Percentiles rank a stretch among this genome's conserved stretches.
These are phyloP conservation scores for Xylaria castorea DNA, from an alignment of 495 filamentous ascomycete species.

Conservation along the genomic window DNA sequence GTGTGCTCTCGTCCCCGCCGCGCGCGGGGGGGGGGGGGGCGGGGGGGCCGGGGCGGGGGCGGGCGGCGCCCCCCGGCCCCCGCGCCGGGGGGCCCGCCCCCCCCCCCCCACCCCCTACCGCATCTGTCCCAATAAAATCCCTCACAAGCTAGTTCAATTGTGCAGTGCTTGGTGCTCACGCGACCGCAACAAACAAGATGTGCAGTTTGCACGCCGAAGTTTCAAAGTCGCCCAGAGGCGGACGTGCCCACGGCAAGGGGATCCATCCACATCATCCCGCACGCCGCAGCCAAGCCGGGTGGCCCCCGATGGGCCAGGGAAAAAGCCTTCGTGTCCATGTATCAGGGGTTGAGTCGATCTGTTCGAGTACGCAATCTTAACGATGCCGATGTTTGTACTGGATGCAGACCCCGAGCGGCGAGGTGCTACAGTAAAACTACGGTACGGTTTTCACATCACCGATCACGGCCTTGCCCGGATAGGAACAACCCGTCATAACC, in stretches of 20 bases:
- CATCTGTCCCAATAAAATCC: slow-evolving; percentile 14
- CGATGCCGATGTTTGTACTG: not conserved
- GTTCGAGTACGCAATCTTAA: not conserved
- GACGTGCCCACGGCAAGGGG: slow-evolving; percentile 4
- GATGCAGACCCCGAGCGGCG: not conserved
- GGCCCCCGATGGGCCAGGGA: not conserved
- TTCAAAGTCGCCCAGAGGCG: slow-evolving; percentile 1
- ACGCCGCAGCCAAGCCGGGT: slow-evolving; percentile 22
- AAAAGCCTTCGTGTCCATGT: slow-evolving; percentile 3
- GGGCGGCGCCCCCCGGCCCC: no score
- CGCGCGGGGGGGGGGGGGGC: no score
- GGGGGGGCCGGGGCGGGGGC: no score
- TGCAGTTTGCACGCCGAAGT: not conserved
- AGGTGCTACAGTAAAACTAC: not conserved
- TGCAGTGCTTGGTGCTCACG: slow-evolving; percentile 13
- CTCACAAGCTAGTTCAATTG: slow-evolving; percentile 8
- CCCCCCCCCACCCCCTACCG: slow-evolving; percentile 18
- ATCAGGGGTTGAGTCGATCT: slow-evolving; percentile 1
- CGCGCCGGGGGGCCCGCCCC: no score
- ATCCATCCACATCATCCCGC: slow-evolving; percentile 18
- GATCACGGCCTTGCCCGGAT: not conserved
- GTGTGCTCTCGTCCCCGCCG: slow-evolving; percentile 15
- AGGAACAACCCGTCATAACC: not conserved
- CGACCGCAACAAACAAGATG: not conserved
- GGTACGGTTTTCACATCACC: not conserved